Base-by-base conservation (phyloP, 768 basidiomycete genomes). In the Pisolithus albus region DNA sequence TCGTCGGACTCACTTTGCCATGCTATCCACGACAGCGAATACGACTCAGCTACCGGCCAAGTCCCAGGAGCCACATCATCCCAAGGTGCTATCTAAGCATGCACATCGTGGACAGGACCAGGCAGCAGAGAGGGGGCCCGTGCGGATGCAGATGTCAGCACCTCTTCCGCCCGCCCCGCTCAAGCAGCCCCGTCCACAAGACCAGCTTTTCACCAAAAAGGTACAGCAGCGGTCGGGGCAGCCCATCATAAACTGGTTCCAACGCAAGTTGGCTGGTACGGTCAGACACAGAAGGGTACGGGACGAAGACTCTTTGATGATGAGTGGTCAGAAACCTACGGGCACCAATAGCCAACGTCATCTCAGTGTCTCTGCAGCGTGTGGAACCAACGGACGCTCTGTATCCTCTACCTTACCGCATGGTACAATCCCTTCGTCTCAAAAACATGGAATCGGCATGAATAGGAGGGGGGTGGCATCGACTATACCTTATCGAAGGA, bases 181-280 rank as follows among this genome's bases (percentile, higher is more conserved):
- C 45, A 64, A 57, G 53, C 63, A 58, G 52, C 58, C 61, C 47
- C 62, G 61, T 19, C 54, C 55, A 52, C 56, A 61, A 61, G 59
- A 64, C 32, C 77, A 77, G 55, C 44, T 61, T 45, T 62, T 66
- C 43, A 68, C 73, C 51, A 86, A 88, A 72, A 87, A 85, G 64
- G 63, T 79, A 7, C 70, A 83, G 50, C 78, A 81, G 45, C 81
- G 84, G 37, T 81, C 85, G 16, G 86, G 88, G 66, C 88, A 89
- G 64, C 90, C 90, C 8, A 85, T 92, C 59, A 83, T 92, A 60
- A 86, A 88, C 59, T 92, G 90, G 90, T 83, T 92, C 54, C 89
- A 92, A 61, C 82, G 88, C 56, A 92, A 92, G 67, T 75, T 92
- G 13, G 84, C 82, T 34, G 87, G 87, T 23, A 77, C 83, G 19